Evolutionary conservation across 352 stramenopile genomes (phyloP), one percentile per base, ranked within the genome.

Genomic region (Phytopythium litorale): DNA sequence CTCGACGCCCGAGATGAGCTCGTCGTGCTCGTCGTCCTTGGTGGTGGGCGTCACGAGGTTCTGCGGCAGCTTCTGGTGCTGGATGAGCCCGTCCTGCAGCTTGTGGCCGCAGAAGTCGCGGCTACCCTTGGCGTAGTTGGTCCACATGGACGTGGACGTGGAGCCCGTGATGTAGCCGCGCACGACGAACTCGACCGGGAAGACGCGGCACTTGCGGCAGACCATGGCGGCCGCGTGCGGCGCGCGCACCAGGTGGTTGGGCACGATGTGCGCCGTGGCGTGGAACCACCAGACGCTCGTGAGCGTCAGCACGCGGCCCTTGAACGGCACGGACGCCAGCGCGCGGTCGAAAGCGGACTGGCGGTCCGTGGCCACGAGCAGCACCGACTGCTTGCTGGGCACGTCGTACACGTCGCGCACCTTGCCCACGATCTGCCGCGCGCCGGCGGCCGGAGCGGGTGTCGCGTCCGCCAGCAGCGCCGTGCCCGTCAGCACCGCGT

Each of bases 111-210:
- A 99, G 76, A 99, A 99, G 42, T 97, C 87, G 51, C 97, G 87
- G 46, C 94, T 67, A 32, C 97, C 97, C 60, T 97, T 95, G 63
- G 90, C 85, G 82, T 99, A 99, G 81, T 99, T 98, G 52, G 97
- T 99, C 97, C 97, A 99, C 78, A 99, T 98, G 32, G 96, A 99
- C 43, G 97, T 99, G 49, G 85, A 97, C 1, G 97, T 99, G 5
- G 94, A 98, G 57, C 97, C 97, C 13, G 96, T 99, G 57, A 97
- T 87, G 98, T 99, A 83, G 43, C 91, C 96, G 65, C 97, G 89
- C 50, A 99, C 97, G 55, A 99, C 98, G 72, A 99, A 99, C 81
- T 99, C 98, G 69, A 99, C 97, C 0, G 97, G 89, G 70, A 99
- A 99, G 13, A 94, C 88, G 30, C 78, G 92, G 76, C 96, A 99